phyloP scores from a whole-genome alignment of 2,329 filamentous ascomycete genomes.

The Colletotrichum viniferum region DNA sequence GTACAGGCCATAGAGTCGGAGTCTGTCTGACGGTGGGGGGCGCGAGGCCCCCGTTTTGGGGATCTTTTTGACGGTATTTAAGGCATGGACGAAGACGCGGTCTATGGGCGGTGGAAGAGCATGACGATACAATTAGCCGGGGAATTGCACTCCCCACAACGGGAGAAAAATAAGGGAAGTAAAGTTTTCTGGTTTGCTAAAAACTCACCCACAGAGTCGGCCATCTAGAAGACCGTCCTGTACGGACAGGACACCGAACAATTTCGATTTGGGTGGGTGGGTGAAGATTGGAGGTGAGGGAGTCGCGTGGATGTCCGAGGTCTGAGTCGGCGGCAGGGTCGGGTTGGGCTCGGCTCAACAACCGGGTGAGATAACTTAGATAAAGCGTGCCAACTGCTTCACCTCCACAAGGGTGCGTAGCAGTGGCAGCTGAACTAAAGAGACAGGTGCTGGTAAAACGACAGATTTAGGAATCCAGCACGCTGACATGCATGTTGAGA shows the following conservation, averaged over 20 bases:
- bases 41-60: slow-evolving; percentile 89
- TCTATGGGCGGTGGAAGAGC: slow-evolving; percentile 57
- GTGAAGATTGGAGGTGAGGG: not conserved
- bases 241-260: not conserved
- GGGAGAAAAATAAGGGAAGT: slow-evolving; percentile 1
- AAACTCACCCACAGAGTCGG: slow-evolving; percentile 43
- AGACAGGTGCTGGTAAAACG: slow-evolving; percentile 4
- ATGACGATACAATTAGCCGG: slow-evolving; percentile 18
- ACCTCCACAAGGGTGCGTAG: slow-evolving; percentile 1
- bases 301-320: slow-evolving; percentile 8
- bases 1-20: slow-evolving; percentile 96
- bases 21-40: slow-evolving; percentile 81
- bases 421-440: not conserved
- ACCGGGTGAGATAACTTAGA: slow-evolving; percentile 9
- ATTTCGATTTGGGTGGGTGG: not conserved
- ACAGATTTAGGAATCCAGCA: slow-evolving; percentile 4
- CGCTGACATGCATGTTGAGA: slow-evolving; percentile 18
- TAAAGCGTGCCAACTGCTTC: not conserved
- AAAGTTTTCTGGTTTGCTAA: slow-evolving; percentile 7
- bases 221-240: slow-evolving; percentile 31
- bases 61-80: slow-evolving; percentile 98
- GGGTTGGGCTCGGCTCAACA: slow-evolving; percentile 11
- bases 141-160: slow-evolving; percentile 25
- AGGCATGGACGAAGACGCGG: slow-evolving; percentile 97
- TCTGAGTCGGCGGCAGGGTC: slow-evolving; percentile 8